These are phyloP conservation scores for Globisporangium mamillatum DNA, from an alignment of 352 stramenopile genomes.

Conservation along the genomic window DNA sequence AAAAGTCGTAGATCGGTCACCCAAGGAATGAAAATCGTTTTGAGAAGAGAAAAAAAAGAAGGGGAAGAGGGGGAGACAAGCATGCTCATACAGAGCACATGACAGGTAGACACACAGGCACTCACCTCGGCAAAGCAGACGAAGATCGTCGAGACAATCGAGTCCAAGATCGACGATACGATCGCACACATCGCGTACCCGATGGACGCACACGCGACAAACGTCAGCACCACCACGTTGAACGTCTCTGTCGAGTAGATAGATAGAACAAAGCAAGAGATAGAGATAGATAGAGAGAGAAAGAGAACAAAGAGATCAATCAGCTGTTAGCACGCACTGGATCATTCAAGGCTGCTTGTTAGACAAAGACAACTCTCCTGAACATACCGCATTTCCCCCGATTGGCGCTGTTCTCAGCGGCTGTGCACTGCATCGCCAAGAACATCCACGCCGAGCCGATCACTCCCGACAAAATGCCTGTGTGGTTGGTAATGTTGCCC, in stretches of 20 bases:
- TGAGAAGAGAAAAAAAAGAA: not conserved
- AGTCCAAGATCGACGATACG: constrained; percentile 81
- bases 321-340: not conserved
- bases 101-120: constrained; percentile 3
- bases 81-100: not conserved
- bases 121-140: constrained; percentile 85
- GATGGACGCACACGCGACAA: constrained; percentile 66
- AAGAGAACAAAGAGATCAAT: not conserved
- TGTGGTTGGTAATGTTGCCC: not conserved
- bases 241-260: constrained; percentile 60
- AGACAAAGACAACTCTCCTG: not conserved
- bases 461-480: constrained; percentile 68
- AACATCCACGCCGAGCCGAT: constrained; percentile 74
- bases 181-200: constrained; percentile 86
- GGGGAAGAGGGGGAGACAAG: not conserved
- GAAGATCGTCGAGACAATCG: constrained; percentile 83
- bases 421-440: constrained; percentile 65
- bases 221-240: constrained; percentile 77
- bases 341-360: not conserved
- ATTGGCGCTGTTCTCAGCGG: constrained; percentile 33
- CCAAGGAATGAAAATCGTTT: not conserved
- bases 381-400: constrained; percentile 62
- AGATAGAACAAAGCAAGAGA: constrained; percentile 11
- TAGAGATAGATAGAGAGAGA: not conserved
- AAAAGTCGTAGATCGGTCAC: not conserved